These are phyloP conservation scores for Kazachstania africana DNA, from an alignment of 805 yeast species.

Conservation along the genomic window DNA sequence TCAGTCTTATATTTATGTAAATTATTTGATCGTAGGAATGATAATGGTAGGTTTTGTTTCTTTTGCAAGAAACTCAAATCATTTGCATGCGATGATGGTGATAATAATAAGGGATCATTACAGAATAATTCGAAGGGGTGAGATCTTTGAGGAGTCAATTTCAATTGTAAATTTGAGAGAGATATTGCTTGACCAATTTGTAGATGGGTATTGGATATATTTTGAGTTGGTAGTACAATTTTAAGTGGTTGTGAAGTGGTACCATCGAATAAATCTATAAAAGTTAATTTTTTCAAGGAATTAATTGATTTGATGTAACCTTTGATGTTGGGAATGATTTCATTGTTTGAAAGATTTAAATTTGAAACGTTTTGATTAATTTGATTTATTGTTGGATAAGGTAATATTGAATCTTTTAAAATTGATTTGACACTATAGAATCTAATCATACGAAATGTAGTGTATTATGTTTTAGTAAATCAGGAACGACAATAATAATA, in stretches of 20 bases:
- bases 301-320: constrained; percentile 77
- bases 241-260: constrained; percentile 42
- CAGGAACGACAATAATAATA: too few relatives aligned
- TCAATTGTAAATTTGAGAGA: constrained; percentile 28
- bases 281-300: constrained; percentile 61
- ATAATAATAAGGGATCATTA: not conserved
- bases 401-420: too few relatives aligned
- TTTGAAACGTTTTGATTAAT: not conserved
- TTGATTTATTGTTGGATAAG: too few relatives aligned
- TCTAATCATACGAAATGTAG: too few relatives aligned
- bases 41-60: constrained; percentile 54
- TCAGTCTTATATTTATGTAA: constrained; percentile 65
- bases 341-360: constrained; percentile 8
- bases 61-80: constrained; percentile 69
- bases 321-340: constrained; percentile 21
- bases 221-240: constrained; percentile 33
- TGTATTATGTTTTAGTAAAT: too few relatives aligned
- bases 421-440: too few relatives aligned
- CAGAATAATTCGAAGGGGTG: constrained; percentile 31
- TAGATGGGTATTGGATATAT: constrained; percentile 11
- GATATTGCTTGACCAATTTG: constrained; percentile 28
- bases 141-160: constrained; percentile 24
- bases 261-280: constrained; percentile 76
- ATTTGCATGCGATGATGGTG: not conserved
- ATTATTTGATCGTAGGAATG: constrained; percentile 61